These are phyloP conservation scores for Allium sativum DNA, from an alignment of 106 monocot genomes.

Conservation along the genomic window DNA sequence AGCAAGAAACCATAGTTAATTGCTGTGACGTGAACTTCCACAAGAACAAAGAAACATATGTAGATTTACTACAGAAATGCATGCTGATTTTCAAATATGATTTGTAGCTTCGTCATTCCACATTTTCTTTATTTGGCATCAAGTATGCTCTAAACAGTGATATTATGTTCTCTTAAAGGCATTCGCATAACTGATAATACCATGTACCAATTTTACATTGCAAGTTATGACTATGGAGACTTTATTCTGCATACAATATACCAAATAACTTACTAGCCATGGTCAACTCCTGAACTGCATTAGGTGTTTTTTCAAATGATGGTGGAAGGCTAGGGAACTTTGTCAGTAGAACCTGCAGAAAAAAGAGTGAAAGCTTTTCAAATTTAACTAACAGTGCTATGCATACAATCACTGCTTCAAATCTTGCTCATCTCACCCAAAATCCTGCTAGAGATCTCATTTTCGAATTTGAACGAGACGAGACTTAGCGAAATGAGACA, in stretches of 20 bases:
- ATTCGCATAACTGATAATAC: too few relatives aligned
- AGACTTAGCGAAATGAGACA: too few relatives aligned
- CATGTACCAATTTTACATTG: too few relatives aligned
- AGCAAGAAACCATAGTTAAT: neutral
- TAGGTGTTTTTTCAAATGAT: constrained; percentile 66
- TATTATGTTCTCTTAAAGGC: neutral
- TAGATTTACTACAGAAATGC: neutral
- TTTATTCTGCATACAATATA: neutral
- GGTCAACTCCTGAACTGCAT: constrained; percentile 60
- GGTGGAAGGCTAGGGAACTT: constrained; percentile 88
- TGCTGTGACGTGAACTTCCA: neutral
- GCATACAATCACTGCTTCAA: too few relatives aligned
- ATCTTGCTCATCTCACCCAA: too few relatives aligned
- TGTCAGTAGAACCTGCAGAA: constrained; percentile 60
- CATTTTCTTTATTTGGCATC: neutral
- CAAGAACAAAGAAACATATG: neutral
- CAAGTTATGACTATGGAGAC: too few relatives aligned
- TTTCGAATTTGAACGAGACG: too few relatives aligned
- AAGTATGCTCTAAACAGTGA: neutral
- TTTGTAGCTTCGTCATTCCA: neutral
- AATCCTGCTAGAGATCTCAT: too few relatives aligned
- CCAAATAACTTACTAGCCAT: constrained; percentile 56
- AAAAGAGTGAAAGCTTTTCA: neutral
- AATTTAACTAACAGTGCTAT: too few relatives aligned
- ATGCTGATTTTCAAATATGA: neutral